Conservation (phyloP, 441 rosid species). For the Arabidopsis hybrid region DNA sequence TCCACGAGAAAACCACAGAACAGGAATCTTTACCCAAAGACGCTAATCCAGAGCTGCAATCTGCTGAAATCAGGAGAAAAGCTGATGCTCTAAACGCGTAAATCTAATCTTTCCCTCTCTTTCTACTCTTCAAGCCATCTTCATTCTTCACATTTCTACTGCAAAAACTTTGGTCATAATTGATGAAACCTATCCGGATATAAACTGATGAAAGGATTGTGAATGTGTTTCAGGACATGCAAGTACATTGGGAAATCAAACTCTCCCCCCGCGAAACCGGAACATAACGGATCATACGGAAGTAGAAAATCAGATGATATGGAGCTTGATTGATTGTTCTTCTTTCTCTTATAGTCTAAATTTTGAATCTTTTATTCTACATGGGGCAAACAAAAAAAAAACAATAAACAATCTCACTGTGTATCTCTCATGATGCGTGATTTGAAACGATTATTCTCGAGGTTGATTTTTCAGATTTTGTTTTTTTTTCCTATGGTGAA, state of each 20-base stretch:
- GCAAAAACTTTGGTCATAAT: constrained; percentile 6
- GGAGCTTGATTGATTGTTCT: constrained; percentile 46
- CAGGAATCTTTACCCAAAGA: constrained; percentile 61
- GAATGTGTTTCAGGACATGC: constrained; percentile 59
- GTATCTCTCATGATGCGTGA: constrained; percentile 14
- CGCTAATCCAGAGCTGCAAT: constrained; percentile 55
- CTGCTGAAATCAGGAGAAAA: constrained; percentile 62
- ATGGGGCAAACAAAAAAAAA: neutral
- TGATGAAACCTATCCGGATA: constrained; percentile 4
- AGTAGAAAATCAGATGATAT: constrained; percentile 46
- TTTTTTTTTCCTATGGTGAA: neutral
- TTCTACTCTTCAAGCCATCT: constrained; percentile 13
- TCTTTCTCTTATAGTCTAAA: neutral
- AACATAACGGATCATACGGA: constrained; percentile 43
- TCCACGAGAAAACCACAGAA: constrained; percentile 56
- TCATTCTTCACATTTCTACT: constrained; percentile 1
- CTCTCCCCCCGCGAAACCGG: constrained; percentile 43
- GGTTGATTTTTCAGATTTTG: constrained; percentile 13
- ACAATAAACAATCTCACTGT: constrained; percentile 29
- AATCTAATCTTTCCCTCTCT: constrained; percentile 29
- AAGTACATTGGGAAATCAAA: constrained; percentile 55
- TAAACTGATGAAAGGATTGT: constrained; percentile 29
- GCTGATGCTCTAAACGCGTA: constrained; percentile 64
- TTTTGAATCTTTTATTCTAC: constrained; percentile 25
- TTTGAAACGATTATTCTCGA: constrained; percentile 11